phyloP scores from a whole-genome alignment of 2,329 filamentous ascomycete genomes.

The Corinectria fuckeliana region DNA sequence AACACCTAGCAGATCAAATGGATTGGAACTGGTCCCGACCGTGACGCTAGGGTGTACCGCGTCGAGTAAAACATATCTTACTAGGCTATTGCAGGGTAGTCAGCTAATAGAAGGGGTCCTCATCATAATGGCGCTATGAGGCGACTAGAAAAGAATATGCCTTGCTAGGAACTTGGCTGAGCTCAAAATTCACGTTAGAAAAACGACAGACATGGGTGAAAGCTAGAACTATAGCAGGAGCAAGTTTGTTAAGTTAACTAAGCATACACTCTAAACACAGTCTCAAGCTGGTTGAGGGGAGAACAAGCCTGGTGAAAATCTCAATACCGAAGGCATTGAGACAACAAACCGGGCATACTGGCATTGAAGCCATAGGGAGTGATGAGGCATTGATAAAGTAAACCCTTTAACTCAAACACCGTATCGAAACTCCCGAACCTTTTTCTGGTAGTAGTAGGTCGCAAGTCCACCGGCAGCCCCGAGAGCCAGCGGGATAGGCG shows the following conservation, averaged over 20 bases:
- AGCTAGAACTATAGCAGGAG: no score
- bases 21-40: slow-evolving; percentile 71
- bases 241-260: no score
- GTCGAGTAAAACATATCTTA: neutral
- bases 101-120: no score
- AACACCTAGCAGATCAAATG: slow-evolving; percentile 55
- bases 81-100: neutral
- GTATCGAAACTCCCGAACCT: slow-evolving; percentile 47
- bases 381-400: neutral
- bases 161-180: no score
- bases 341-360: neutral
- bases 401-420: slow-evolving; percentile 23
- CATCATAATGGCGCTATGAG: no score
- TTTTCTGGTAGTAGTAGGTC: slow-evolving; percentile 51
- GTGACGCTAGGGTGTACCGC: slow-evolving; percentile 65
- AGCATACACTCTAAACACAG: neutral
- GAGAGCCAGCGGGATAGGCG: slow-evolving; percentile 46
- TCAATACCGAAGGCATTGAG: neutral
- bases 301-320: neutral
- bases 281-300: neutral
- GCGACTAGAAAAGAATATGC: no score
- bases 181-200: no score
- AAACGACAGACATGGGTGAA: no score
- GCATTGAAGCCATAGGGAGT: neutral
- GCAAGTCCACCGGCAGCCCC: slow-evolving; percentile 44